phyloP scores from a whole-genome alignment of 1,284 basidiomycete genomes.

The Leccinum griseonigrum region DNA sequence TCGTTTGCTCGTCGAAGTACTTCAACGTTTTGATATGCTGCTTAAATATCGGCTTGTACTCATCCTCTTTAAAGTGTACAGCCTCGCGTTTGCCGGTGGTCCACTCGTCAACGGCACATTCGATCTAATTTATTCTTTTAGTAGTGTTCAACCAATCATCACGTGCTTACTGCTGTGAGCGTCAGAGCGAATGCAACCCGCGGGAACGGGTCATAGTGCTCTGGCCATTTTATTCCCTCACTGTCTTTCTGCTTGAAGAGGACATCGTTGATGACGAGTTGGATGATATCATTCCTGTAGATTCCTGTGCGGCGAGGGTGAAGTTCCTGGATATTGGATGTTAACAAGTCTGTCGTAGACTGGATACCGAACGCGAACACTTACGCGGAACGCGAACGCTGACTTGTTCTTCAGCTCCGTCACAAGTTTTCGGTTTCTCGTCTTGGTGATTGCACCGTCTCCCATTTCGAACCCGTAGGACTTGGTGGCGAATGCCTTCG shows the following conservation, averaged over 20 bases:
- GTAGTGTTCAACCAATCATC: neutral
- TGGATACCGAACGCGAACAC: neutral
- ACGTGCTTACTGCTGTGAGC: neutral
- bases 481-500: neutral
- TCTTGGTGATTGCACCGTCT: neutral
- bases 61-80: neutral
- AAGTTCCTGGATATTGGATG: neutral
- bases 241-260: neutral
- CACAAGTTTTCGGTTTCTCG: neutral
- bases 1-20: neutral
- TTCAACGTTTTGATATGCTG: neutral
- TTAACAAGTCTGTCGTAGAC: neutral
- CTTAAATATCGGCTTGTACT: neutral
- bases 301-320: neutral
- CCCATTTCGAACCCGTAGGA: neutral
- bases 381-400: neutral
- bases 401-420: neutral
- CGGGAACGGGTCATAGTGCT: neutral
- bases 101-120: neutral
- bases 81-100: neutral
- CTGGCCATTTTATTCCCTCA: neutral
- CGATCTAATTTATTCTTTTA: neutral
- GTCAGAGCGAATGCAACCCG: neutral
- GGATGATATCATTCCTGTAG: neutral
- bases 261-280: neutral